Conservation (phyloP, 23 red algal species). For the Gracilariopsis chorda region DNA sequence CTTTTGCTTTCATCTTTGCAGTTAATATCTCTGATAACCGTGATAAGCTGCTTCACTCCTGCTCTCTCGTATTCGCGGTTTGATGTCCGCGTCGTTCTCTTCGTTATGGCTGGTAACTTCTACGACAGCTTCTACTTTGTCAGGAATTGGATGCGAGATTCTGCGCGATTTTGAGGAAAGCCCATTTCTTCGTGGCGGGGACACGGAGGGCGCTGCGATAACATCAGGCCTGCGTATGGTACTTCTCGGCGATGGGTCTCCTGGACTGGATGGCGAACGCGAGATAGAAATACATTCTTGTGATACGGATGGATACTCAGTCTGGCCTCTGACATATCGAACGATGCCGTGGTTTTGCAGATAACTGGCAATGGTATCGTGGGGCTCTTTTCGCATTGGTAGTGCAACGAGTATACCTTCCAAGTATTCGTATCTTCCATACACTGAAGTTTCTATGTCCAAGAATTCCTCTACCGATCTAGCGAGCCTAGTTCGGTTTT, state of each 20-base stretch:
- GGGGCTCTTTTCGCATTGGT: not conserved
- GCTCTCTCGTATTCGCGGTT: not conserved
- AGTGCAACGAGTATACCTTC: slow-evolving; percentile 1
- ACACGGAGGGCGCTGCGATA: not conserved
- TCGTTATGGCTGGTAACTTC: not conserved
- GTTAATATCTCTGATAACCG: not conserved
- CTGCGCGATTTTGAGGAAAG: not conserved
- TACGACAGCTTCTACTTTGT: not conserved
- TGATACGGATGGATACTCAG: not conserved
- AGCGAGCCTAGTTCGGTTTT: not conserved
- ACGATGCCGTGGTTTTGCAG: not conserved
- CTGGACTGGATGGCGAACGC: not conserved
- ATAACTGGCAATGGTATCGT: not conserved
- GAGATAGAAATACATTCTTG: not conserved
- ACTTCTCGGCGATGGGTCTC: not conserved
- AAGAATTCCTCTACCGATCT: not conserved
- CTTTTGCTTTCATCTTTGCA: not conserved
- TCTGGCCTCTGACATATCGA: not conserved
- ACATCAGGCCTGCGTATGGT: not conserved
- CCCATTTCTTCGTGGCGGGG: not conserved
- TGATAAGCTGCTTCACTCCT: not conserved
- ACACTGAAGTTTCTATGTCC: not conserved
- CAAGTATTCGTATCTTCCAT: slow-evolving; percentile 1
- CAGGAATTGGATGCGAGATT: not conserved
- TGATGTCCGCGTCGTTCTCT: not conserved